Evolutionary conservation across 306 rosid species (phyloP), one percentile per base, ranked within the genome.

Genomic region (Albizia julibrissin): DNA sequence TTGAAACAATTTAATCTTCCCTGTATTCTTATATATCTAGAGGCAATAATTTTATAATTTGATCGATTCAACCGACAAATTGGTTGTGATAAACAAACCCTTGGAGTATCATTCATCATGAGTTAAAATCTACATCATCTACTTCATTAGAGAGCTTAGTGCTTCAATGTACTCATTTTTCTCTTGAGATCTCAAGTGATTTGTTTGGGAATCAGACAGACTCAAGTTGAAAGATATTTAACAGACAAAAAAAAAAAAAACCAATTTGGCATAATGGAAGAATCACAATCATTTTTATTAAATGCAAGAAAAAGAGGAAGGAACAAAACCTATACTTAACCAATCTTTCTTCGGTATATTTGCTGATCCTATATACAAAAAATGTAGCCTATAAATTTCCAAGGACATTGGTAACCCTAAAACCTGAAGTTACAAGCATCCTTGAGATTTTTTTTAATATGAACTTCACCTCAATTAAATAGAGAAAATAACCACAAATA

Each of bases 281-380:
- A 71, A 24, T 44, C 84, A 74, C 77, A 66, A 84, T 85, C 84
- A 88, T 88, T 91, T 85, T 77, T 73, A 71, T 83, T 76, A 64
- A 64, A 69, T 79, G 75, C 80, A 58, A 75, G 75, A 18, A 78
- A 58, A 42, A 62, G 34, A 58, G 61, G 43, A 76, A 54, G 74
- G 79, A 80, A 65, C n/a, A 43, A 69, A 65, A 72, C 69, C 91
- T 88, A 86, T 80, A 86, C 69, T 86, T 74, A 75, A 72, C 85
- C 86, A 79, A 76, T 87, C 86, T 82, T 81, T 79, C 77, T 62
- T 62, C 75, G 46, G 79, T 72, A 22, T 46, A 82, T 69, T 85
- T 86, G 85, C 85, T 80, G 87, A 84, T 89, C 82, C 82, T 89
- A 91, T 93, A 87, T 90, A 93, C 94, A 90, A 46, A 43, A 80